A percentile compares a stretch with the other conserved stretches of the same genome.
Evolutionary conservation across 805 yeast genomes (phyloP).

Genomic region (Ogataea minuta): DNA sequence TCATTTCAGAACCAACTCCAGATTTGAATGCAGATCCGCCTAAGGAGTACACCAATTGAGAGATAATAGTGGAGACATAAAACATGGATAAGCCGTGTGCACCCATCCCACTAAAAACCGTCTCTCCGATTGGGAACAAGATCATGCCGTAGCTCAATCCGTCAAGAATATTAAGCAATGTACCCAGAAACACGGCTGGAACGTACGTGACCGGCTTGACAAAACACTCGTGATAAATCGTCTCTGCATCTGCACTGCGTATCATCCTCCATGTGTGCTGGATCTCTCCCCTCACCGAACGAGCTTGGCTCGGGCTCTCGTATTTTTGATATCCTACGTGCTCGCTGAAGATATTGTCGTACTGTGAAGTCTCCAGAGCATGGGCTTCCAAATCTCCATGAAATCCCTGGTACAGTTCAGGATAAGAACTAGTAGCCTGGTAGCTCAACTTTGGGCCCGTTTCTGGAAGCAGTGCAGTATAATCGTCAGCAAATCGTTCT

Average conservation of each 20-base stretch:
- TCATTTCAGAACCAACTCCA: conserved; percentile 98
- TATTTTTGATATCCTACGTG: conserved; percentile 1
- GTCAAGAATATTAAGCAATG: conserved; percentile 82
- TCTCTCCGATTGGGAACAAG: conserved; percentile 86
- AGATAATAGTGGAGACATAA: conserved; percentile 84
- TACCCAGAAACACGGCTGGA: conserved; percentile 86
- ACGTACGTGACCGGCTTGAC: conserved; percentile 45
- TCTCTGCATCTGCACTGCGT: conserved; percentile 21
- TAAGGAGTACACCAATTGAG: conserved; percentile 82
- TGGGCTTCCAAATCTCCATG: conserved; percentile 10
- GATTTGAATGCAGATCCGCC: conserved; percentile 89
- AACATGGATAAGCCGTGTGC: conserved; percentile 93
- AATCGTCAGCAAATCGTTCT: conserved; percentile 6
- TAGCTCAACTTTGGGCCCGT: conserved; percentile 2
- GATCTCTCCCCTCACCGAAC: not conserved
- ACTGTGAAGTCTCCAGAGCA: not conserved
- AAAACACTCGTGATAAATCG: conserved; percentile 26
- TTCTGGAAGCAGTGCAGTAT: conserved; percentile 5
- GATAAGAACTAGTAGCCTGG: conserved; percentile 1
- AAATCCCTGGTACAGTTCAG: not conserved
- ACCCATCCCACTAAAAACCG: conserved; percentile 73
- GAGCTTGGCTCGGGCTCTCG: conserved; percentile 6
- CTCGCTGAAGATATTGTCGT: not conserved
- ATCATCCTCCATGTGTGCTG: conserved; percentile 3
- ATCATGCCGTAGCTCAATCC: conserved; percentile 98